Base-by-base conservation (phyloP, 345 rosid species). In the Dovyalis caffra region DNA sequence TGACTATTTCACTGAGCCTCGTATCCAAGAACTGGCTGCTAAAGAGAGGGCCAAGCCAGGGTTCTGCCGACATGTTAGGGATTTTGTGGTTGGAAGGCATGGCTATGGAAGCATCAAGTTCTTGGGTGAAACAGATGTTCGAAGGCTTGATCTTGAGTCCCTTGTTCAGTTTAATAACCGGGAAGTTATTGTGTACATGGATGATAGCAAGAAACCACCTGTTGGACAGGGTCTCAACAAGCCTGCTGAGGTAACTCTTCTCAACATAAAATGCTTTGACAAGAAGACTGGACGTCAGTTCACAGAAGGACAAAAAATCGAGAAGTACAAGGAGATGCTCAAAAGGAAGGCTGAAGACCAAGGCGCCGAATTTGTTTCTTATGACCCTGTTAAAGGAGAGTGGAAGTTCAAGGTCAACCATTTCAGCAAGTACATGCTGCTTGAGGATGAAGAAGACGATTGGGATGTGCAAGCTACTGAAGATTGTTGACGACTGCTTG, bases 111-210 rank as follows among this genome's bases (percentile, higher is more conserved):
- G 90, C 74, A 93, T 96, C 78, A 93, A 87, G 80, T 96, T 96
- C 76, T 73, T 87, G 35, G 98, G 95, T 45, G 97, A 93, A 80
- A 92, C 98, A 5, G 97, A 93, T 73, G 95, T 96, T 66, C 81
- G 95, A 1, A 76, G 86, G 64, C 97, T 92, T 25, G 97, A 96
- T 82, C 86, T 96, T 1, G 97, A 96, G 73, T 80, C 88, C 62
- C 73, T 92, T 63, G 87, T 96, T 69, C 95, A 93, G 80, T 96
- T 96, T 78, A 89, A 90, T 79, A 90, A 92, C 76, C 75, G 93
- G 20, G 98, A 93, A 84, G 99, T 93, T 82, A 86, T 92, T 35
- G 99, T 96, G n/a, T 96, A 96, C 88, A 82, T 87, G 90, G 98
- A 96, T 40, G 98, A 96, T 71, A 86, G 87, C 84, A 83, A 89